Evolutionary conservation across 164 flowering plant species (phyloP).

Genomic region (Berberis thunbergii): DNA sequence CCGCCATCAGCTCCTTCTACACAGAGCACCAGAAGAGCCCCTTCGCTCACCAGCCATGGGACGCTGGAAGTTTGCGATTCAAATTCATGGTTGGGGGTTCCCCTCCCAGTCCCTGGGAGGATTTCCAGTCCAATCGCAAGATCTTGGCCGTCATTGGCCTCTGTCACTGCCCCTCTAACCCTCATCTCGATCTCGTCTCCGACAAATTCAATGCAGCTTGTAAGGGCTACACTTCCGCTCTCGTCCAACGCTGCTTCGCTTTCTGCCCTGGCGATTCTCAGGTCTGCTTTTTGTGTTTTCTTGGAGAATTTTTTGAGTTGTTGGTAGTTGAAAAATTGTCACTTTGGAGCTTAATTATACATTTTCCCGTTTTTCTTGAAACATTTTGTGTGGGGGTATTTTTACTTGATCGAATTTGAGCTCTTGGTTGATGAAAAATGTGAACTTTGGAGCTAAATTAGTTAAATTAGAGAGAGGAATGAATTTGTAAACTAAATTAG

Average conservation of each 20-base stretch:
- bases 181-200: conserved; percentile 56
- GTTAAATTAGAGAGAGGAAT: no score
- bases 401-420: no score
- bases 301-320: no score
- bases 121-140: conserved; percentile 88
- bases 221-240: conserved; percentile 55
- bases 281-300: conserved; percentile 22
- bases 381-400: no score
- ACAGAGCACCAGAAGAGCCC: conserved; percentile 97
- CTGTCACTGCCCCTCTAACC: conserved; percentile 82
- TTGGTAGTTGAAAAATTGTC: no score
- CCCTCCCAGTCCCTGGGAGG: conserved; percentile 90
- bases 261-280: conserved; percentile 83
- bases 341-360: no score
- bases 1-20: conserved; percentile 90
- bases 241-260: conserved; percentile 81
- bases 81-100: conserved; percentile 79
- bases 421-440: no score
- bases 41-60: conserved; percentile 95
- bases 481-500: no score
- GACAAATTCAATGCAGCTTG: conserved; percentile 44
- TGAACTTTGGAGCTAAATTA: no score
- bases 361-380: no score
- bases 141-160: conserved; percentile 81
- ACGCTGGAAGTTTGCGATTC: conserved; percentile 70